Evolutionary conservation across 2,329 filamentous ascomycete genomes (phyloP).

Genomic region (Talaromyces sp.): DNA sequence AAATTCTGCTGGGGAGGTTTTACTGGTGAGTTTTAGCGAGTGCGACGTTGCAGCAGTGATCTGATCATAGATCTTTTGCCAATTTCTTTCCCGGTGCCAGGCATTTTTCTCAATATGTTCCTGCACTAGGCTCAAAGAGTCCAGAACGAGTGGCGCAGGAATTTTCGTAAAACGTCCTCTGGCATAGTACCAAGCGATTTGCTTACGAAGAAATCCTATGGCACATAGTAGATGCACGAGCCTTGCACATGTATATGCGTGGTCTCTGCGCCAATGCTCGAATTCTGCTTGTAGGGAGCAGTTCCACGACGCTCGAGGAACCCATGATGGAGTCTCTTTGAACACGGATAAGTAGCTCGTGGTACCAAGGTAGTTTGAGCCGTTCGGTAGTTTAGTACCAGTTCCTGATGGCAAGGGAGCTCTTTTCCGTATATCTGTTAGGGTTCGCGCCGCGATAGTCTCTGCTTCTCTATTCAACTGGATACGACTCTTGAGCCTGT

Average conservation of each 20-base stretch:
- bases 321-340: constrained; percentile 1
- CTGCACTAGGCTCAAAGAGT: background rate
- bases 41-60: constrained; percentile 10
- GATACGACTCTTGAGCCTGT: background rate
- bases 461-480: background rate
- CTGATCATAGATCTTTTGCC: constrained; percentile 1
- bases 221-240: constrained; percentile 5
- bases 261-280: constrained; percentile 9
- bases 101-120: constrained; percentile 9
- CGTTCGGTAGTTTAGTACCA: background rate
- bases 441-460: background rate
- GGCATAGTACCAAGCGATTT: constrained; percentile 4
- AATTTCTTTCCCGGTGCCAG: background rate
- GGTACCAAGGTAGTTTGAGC: constrained; percentile 5
- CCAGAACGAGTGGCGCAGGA: constrained; percentile 7
- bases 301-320: background rate
- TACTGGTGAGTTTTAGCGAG: background rate
- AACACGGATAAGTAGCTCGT: constrained; percentile 13
- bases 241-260: constrained; percentile 8
- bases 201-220: background rate
- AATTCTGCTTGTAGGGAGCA: constrained; percentile 9
- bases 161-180: constrained; percentile 4
- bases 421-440: background rate
- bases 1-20: constrained; percentile 1
- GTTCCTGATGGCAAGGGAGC: background rate